Percentiles rank a stretch among this genome's conserved stretches.
Conservation (phyloP, 108 stramenopile species). For the Cyclotella choctawhatcheeana region DNA sequence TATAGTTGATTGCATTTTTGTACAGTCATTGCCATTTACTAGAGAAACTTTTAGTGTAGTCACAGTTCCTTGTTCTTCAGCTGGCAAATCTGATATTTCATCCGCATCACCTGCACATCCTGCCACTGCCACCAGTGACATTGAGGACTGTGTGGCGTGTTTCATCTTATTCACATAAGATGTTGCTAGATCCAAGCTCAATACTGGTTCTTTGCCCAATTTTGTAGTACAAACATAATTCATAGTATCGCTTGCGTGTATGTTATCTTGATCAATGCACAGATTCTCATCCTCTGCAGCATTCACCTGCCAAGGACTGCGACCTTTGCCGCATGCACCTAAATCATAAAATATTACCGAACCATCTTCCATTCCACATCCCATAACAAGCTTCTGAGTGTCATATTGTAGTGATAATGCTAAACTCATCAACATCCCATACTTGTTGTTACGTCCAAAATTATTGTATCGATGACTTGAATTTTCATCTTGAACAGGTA, state of each 20-base stretch:
- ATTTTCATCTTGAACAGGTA: conserved; percentile 16
- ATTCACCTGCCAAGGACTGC: conserved; percentile 36
- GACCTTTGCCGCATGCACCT: conserved; percentile 25
- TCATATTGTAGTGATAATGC: conserved; percentile 50
- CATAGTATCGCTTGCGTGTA: background rate
- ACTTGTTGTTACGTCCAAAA: conserved; percentile 35
- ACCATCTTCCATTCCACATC: conserved; percentile 88
- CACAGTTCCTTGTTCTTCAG: conserved; percentile 62
- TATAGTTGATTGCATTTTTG: conserved; percentile 42
- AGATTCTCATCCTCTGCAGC: too few relatives aligned
- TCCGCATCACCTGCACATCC: conserved; percentile 81
- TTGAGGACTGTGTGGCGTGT: background rate
- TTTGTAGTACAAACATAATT: conserved; percentile 35
- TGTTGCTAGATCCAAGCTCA: conserved; percentile 67
- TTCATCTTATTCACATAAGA: conserved; percentile 26
- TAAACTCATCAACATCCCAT: conserved; percentile 84
- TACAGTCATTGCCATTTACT: conserved; percentile 11
- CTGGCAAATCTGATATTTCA: conserved; percentile 57
- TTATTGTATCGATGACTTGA: background rate
- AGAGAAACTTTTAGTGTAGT: conserved; percentile 63
- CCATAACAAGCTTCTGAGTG: conserved; percentile 50
- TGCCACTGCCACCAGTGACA: conserved; percentile 65
- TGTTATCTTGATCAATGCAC: background rate
- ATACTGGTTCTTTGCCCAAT: conserved; percentile 69
- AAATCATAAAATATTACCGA: conserved; percentile 76